Base-by-base conservation (phyloP, 257 asterid genomes). In the Henckelia pumila region DNA sequence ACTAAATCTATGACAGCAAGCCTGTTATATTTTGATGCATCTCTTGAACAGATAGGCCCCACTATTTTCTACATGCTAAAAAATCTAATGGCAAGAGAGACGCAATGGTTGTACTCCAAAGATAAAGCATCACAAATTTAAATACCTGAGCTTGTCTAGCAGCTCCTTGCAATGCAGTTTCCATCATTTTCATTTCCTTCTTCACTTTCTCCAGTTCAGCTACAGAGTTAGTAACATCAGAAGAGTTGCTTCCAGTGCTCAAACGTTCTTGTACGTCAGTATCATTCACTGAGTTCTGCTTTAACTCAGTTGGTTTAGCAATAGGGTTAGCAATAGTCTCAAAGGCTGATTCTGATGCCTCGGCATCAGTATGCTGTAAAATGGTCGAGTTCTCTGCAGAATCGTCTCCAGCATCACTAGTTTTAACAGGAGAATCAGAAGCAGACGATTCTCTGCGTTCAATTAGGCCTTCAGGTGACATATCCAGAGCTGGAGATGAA, bases 101-200 rank as follows among this genome's bases (percentile, higher is more conserved):
- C 29, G 69, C 71, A 47, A 47, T 47, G 55, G 55, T 16, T 21
- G 63, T 37, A 35, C 53, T 56, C 70, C 64, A 35, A 33, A 61
- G 64, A 35, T 40, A 63, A 65, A 22, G 32, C 32, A 53, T 44
- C 21, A 29, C 13, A 13, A 64, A 57, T 40, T 56, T 69, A 72
- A 47, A 33, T 80, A 92, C 98, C 98, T 87, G 96, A 70, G 96
- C 95, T 87, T 92, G 98, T 82, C 95, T 89, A 68, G 96, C 98
- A 75, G 96, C 98, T 74, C 98, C 98, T 67, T 87, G 92, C 63
- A 92, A 68, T 69, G 98, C 96, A 78, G 81, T 79, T 83, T 92
- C 95, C 95, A 92, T 87, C 96, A 92, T 87, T 81, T 83, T 85
- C 92, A 86, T 87, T 62, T 92, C 98, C 83, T 85, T 84, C 83